A percentile compares a stretch with the other conserved stretches of the same genome.
Evolutionary conservation across 495 filamentous ascomycete genomes (phyloP).

Genomic region (Tuber magnatum): DNA sequence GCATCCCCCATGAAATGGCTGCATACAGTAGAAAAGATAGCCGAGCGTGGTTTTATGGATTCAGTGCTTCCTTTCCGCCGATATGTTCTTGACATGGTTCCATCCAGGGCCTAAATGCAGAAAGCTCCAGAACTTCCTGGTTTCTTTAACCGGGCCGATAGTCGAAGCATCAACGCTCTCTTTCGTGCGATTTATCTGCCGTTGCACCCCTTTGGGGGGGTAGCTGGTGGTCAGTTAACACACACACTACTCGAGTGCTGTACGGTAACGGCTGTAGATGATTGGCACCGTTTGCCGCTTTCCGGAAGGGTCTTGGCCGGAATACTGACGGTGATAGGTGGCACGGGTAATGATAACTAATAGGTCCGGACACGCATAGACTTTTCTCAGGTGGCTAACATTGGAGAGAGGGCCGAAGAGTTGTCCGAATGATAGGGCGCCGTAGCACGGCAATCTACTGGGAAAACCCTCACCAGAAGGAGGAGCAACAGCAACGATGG

Average conservation of each 20-base stretch:
- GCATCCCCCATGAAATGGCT: slow-evolving; percentile 26
- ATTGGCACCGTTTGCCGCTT: slow-evolving; percentile 29
- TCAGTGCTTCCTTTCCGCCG: slow-evolving; percentile 20
- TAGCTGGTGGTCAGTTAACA: slow-evolving; percentile 23
- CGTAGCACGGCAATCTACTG: slow-evolving; percentile 19
- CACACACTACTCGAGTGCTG: no score
- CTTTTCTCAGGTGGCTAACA: not conserved
- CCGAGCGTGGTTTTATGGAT: slow-evolving; percentile 17
- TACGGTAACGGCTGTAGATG: not conserved
- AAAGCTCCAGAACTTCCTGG: slow-evolving; percentile 30
- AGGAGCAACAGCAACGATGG: slow-evolving; percentile 14
- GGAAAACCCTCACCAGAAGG: slow-evolving; percentile 14
- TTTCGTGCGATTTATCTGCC: slow-evolving; percentile 24
- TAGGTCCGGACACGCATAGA: slow-evolving; percentile 3
- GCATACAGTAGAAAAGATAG: slow-evolving; percentile 25
- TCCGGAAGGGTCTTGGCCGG: slow-evolving; percentile 23
- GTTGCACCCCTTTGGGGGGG: slow-evolving; percentile 9
- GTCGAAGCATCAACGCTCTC: slow-evolving; percentile 7
- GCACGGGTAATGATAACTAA: slow-evolving; percentile 2
- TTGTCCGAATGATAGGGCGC: slow-evolving; percentile 26
- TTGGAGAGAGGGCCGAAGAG: not conserved
- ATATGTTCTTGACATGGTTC: slow-evolving; percentile 35
- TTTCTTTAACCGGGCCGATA: slow-evolving; percentile 22
- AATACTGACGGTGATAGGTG: slow-evolving; percentile 24
- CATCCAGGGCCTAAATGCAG: slow-evolving; percentile 31